Base-by-base conservation (phyloP, 768 basidiomycete species). In the Rhodotorula graminis region DNA sequence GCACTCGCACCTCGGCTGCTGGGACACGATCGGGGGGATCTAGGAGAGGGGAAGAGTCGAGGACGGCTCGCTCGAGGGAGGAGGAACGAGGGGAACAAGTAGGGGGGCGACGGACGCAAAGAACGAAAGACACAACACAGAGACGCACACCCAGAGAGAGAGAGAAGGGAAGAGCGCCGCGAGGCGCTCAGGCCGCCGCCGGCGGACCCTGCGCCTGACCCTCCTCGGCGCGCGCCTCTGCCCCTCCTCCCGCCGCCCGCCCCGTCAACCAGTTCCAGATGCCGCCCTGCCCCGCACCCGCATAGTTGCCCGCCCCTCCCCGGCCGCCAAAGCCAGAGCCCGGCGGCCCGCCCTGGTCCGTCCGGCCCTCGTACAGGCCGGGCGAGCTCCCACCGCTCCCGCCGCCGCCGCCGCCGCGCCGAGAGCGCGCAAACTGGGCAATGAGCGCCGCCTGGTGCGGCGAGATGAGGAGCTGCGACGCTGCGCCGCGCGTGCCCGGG, bases 251-350 rank as follows among this genome's bases (percentile, higher is more conserved):
- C 18, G 29, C 44, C 16, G 37, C 7, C 21, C 61, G n/a, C 6
- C 70, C 64, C 18, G 37, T 65, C 50, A 67, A 44, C 66, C 66
- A 67, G 15, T 50, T 50, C 66, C 58, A 67, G 18, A 67, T 19
- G 12, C 64, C 64, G 23, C 64, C 56, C 21, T 12, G 29, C 3
- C 55, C 56, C 11, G 19, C 64, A 33, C 29, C 42, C 19, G 31
- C 18, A 19, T 31, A 18, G 8, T 50, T 37, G 18, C 42, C 64
- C 53, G n/a, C 42, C 3, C 64, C 64, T 29, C 64, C 55, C 53
- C 44, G 5, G 29, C 52, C 64, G 21, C 29, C 29, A 7, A 52
- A 27, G 8, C 50, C 50, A 4, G 23, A 5, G 11, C 47, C 21
- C 47, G 47, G 5, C 47, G 12, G 6, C 9, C 16, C 49, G 15